Percentiles rank a stretch among this genome's conserved stretches.
Conservation (phyloP, 495 filamentous ascomycete species). For the Rhizodiscina lignyota region DNA sequence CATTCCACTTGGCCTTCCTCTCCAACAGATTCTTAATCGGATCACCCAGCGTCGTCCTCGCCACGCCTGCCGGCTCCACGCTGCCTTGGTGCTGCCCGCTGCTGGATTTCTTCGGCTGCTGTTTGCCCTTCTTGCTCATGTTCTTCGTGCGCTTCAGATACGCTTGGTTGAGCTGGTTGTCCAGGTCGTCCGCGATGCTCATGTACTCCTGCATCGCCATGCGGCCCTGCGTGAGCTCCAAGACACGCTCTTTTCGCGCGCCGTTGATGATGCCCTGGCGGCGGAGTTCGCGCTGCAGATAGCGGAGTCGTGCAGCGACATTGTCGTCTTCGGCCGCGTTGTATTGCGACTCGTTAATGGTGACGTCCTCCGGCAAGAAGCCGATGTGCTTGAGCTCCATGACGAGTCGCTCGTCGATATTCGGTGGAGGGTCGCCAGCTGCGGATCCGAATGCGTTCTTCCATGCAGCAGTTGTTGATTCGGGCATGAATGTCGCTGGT, state of each 20-base stretch:
- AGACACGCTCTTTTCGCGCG: slow-evolving; percentile 69
- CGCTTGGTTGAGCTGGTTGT: slow-evolving; percentile 84
- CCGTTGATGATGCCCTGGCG: slow-evolving; percentile 73
- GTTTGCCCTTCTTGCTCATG: slow-evolving; percentile 84
- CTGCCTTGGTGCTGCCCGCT: slow-evolving; percentile 36
- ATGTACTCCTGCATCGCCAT: slow-evolving; percentile 93
- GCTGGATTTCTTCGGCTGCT: slow-evolving; percentile 54
- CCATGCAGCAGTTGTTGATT: slow-evolving; percentile 43
- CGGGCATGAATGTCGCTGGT: slow-evolving; percentile 45
- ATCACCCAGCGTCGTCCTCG: slow-evolving; percentile 78
- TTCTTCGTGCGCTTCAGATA: slow-evolving; percentile 94
- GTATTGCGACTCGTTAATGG: slow-evolving; percentile 60
- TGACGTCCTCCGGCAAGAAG: slow-evolving; percentile 52
- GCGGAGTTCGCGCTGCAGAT: slow-evolving; percentile 66
- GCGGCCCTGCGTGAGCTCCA: slow-evolving; percentile 71
- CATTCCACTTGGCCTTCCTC: slow-evolving; percentile 67
- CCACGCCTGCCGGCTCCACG: slow-evolving; percentile 27
- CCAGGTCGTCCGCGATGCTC: slow-evolving; percentile 92
- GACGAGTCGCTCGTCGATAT: slow-evolving; percentile 78
- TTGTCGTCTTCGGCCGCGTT: slow-evolving; percentile 89
- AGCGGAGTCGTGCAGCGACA: slow-evolving; percentile 72
- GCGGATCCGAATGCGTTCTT: slow-evolving; percentile 20
- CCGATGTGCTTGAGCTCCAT: slow-evolving; percentile 88
- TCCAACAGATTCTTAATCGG: slow-evolving; percentile 82
- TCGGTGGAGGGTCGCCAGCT: slow-evolving; percentile 20